Percentiles rank a stretch among this genome's conserved stretches.
phyloP scores from a whole-genome alignment of 805 yeast species.

The Teunomyces tritomae region DNA sequence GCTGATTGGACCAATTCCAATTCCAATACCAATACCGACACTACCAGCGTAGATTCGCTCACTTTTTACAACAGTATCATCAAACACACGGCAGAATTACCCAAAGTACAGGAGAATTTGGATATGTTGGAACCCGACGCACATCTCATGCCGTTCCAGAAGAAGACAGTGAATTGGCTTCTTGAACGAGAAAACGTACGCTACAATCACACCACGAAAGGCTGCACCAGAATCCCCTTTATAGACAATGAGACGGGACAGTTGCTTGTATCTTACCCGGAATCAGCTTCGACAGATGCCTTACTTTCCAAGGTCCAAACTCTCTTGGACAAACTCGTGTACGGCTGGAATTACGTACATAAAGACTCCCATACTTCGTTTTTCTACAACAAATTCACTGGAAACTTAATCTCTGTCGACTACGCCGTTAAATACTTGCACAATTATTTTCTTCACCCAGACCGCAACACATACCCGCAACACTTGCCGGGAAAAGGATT shows the following conservation, averaged over 20 bases:
- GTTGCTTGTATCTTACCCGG: background rate
- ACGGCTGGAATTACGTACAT: constrained; percentile 48
- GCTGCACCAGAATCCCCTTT: constrained; percentile 20
- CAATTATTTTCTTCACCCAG: constrained; percentile 20
- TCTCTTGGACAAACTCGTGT: constrained; percentile 43
- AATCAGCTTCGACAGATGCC: too few species aligned
- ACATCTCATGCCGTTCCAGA: constrained; percentile 49
- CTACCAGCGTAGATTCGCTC: background rate
- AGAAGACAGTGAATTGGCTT: constrained; percentile 56
- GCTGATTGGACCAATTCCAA: background rate
- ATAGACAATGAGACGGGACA: constrained; percentile 10
- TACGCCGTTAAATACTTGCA: constrained; percentile 16
- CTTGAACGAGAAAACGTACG: constrained; percentile 47
- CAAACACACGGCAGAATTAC: constrained; percentile 35
- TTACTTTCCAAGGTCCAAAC: background rate
- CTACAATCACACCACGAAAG: constrained; percentile 25
- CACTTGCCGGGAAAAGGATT: constrained; percentile 58
- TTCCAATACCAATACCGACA: background rate
- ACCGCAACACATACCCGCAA: constrained; percentile 21
- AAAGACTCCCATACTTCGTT: constrained; percentile 17
- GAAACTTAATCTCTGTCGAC: constrained; percentile 31
- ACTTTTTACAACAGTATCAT: constrained; percentile 51
- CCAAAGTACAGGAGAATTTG: constrained; percentile 16
- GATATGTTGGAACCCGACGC: constrained; percentile 45
- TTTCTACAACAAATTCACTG: constrained; percentile 51